A percentile compares a stretch with the other conserved stretches of the same genome.
phyloP scores from a whole-genome alignment of 352 stramenopile species.

The Lagenidium giganteum region DNA sequence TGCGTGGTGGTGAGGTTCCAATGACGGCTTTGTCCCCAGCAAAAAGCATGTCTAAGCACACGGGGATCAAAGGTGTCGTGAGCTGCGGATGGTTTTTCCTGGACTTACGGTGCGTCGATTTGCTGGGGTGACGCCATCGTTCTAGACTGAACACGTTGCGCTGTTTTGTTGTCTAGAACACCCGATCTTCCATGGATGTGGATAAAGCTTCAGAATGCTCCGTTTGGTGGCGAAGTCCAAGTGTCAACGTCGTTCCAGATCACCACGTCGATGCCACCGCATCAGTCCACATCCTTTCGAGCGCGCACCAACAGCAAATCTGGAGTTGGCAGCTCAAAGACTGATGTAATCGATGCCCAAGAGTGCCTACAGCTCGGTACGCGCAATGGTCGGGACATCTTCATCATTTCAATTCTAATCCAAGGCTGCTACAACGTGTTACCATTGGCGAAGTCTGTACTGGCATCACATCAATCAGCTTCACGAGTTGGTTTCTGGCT shows the following conservation, averaged over 20 bases:
- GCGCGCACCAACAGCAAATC: not conserved
- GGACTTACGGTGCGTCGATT: conserved; percentile 43
- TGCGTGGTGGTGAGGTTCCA: not conserved
- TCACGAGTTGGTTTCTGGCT: conserved; percentile 54
- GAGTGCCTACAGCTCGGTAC: conserved; percentile 55
- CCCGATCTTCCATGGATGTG: conserved; percentile 61
- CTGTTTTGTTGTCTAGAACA: conserved; percentile 25
- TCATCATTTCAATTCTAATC: conserved; percentile 58
- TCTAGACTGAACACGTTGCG: not conserved
- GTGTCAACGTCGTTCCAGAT: conserved; percentile 34
- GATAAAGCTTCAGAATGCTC: conserved; percentile 69
- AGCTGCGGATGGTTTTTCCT: conserved; percentile 83
- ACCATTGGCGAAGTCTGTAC: conserved; percentile 17
- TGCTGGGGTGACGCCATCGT: not conserved
- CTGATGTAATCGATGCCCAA: conserved; percentile 17
- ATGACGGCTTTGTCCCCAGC: too few relatives aligned
- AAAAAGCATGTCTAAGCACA: conserved; percentile 3
- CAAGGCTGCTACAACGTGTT: conserved; percentile 31
- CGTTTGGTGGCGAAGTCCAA: conserved; percentile 63
- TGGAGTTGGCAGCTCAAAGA: too few relatives aligned
- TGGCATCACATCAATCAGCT: conserved; percentile 10
- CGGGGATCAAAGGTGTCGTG: conserved; percentile 35
- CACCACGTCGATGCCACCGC: too few relatives aligned
- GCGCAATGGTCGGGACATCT: conserved; percentile 35
- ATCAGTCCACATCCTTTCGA: too few relatives aligned